Percentiles rank a stretch among this genome's conserved stretches.
Conservation (phyloP, 495 filamentous ascomycete species). For the Podospora comata region DNA sequence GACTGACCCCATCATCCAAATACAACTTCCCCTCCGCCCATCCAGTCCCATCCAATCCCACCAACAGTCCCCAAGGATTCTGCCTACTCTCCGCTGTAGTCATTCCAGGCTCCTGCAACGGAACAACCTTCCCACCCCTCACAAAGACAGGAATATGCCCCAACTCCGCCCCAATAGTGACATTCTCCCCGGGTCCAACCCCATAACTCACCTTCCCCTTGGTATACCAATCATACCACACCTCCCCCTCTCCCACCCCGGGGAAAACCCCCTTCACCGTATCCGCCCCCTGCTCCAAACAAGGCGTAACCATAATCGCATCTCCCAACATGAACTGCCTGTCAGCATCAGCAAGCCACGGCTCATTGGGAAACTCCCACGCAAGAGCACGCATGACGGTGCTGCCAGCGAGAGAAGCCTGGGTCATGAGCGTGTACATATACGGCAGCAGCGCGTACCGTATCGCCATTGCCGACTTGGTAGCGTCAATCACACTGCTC, state of each 20-base stretch:
- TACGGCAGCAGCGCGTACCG: slow-evolving; percentile 75
- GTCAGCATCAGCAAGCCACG: slow-evolving; percentile 62
- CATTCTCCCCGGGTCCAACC: slow-evolving; percentile 57
- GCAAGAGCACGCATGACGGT: slow-evolving; percentile 79
- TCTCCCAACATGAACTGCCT: slow-evolving; percentile 76
- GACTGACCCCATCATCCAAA: slow-evolving; percentile 78
- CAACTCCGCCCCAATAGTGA: slow-evolving; percentile 69
- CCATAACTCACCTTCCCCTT: slow-evolving; percentile 47
- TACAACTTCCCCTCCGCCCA: slow-evolving; percentile 67
- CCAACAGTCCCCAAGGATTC: slow-evolving; percentile 68
- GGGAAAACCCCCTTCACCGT: slow-evolving; percentile 77
- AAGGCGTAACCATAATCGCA: slow-evolving; percentile 68
- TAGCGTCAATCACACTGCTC: slow-evolving; percentile 64
- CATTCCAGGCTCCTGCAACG: slow-evolving; percentile 67
- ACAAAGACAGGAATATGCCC: slow-evolving; percentile 78
- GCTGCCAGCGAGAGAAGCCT: slow-evolving; percentile 62
- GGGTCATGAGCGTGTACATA: slow-evolving; percentile 75
- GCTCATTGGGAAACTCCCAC: slow-evolving; percentile 83
- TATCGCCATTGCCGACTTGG: slow-evolving; percentile 66
- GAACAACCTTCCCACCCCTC: slow-evolving; percentile 66
- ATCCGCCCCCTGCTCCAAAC: slow-evolving; percentile 61
- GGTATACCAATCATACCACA: slow-evolving; percentile 87
- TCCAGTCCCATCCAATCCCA: slow-evolving; percentile 56
- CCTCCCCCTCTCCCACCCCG: slow-evolving; percentile 53
- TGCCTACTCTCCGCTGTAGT: slow-evolving; percentile 63